phyloP scores from a whole-genome alignment of 345 rosid species.

The Triadica sebifera region DNA sequence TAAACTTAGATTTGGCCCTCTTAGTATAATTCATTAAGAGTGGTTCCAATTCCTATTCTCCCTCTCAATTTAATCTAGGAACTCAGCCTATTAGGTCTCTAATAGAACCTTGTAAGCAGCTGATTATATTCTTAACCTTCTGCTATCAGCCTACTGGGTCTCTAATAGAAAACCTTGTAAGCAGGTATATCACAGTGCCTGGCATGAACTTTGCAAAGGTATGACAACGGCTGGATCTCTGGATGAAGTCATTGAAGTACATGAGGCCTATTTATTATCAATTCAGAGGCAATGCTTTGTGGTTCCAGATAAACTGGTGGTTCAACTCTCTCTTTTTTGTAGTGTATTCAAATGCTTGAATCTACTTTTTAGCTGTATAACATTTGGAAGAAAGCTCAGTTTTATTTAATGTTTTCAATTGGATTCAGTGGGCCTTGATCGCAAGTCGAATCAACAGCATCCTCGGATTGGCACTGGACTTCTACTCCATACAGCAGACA shows the following conservation, averaged over 20 bases:
- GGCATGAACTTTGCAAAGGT: conserved; percentile 95
- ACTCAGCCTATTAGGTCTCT: conserved; percentile 13
- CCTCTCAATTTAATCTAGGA: background rate
- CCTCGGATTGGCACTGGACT: conserved; percentile 86
- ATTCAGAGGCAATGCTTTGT: conserved; percentile 97
- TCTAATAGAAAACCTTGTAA: conserved; percentile 25
- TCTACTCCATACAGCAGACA: conserved; percentile 85
- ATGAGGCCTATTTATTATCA: conserved; percentile 82
- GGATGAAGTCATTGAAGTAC: conserved; percentile 94
- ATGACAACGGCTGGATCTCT: conserved; percentile 86
- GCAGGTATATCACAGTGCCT: conserved; percentile 95
- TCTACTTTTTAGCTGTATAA: conserved; percentile 11
- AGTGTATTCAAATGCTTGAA: background rate
- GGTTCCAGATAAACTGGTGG: conserved; percentile 93
- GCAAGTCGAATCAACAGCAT: conserved; percentile 89
- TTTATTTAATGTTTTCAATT: conserved; percentile 19
- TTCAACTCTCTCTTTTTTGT: conserved; percentile 19
- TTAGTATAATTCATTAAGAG: background rate
- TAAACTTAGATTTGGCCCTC: background rate
- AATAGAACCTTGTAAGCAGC: conserved; percentile 35
- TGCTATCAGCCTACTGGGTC: conserved; percentile 5
- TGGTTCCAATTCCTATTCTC: background rate
- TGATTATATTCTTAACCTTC: background rate
- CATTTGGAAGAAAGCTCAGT: conserved; percentile 8
- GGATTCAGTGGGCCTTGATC: conserved; percentile 78